Evolutionary conservation across 2,329 filamentous ascomycete genomes (phyloP), one percentile per base, ranked within the genome.

Genomic region (Trichoderma asperellum): DNA sequence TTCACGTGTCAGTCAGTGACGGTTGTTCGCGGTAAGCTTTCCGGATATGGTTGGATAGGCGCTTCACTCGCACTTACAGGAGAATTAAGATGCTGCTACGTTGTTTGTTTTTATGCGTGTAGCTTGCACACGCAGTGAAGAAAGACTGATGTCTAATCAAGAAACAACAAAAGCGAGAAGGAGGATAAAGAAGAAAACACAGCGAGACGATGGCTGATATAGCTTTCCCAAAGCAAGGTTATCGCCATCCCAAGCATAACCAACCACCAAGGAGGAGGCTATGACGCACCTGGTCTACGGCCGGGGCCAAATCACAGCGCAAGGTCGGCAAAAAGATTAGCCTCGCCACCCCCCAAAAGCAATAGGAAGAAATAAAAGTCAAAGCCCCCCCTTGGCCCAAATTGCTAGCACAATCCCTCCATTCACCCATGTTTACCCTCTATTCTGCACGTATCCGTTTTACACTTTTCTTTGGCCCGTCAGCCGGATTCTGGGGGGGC

Each of bases 1-100:
- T 79, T 79, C 77, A 79, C 77, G 76, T 79, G 77, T 77, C 76
- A 78, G 77, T 78, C 76, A 78, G 72, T 68, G 61, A 58, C 69
- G 61, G 24, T 59, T 59, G 55, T 56, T 59, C 63, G 29, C 63
- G 63, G 63, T 27, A 59, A 65, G 40, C 63, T 47, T 64, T 53
- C 57, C 56, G 57, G 56, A 59, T 37, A 11, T 59, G 63, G 55
- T 32, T 32, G 53, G 37, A 57, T 29, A 49, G 27, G 35, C 21
- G n/a, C 47, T 49, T 21, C 7, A 18, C 47, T 49, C 11, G 47
- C 18, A 57, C 63, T 65, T 34, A 67, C 63, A 57, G 56, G 29
- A 40, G 1, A 57, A 24, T 58, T 35, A 27, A 10, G n/a, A 35
- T 7, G 52, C 61, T 7, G 52, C 61, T 29, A 27, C 24, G 12